Conservation (phyloP, 768 basidiomycete species). For the Lepiota subincarnata region DNA sequence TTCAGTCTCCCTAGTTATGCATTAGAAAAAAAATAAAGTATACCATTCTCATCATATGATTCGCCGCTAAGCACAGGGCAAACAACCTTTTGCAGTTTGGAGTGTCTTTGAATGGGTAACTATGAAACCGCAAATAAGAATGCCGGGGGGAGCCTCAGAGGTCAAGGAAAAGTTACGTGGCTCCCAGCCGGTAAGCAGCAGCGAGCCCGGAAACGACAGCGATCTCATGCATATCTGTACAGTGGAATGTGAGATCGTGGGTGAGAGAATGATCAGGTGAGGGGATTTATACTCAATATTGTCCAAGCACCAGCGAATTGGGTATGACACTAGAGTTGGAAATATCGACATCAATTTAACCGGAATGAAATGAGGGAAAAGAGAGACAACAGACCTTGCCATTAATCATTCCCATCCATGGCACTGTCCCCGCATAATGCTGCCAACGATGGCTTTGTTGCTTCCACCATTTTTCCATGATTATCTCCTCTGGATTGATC, state of each 20-base stretch:
- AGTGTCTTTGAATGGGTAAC: constrained; percentile 30
- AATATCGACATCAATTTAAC: background rate
- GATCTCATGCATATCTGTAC: constrained; percentile 34
- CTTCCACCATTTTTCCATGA: constrained; percentile 49
- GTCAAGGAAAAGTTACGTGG: constrained; percentile 21
- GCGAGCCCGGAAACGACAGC: constrained; percentile 35
- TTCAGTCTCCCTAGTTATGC: background rate
- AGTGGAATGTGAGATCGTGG: background rate
- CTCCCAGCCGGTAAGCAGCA: constrained; percentile 35
- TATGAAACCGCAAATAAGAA: background rate
- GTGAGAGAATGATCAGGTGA: background rate
- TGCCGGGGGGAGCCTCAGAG: background rate
- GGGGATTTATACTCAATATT: constrained; percentile 23
- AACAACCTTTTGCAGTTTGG: constrained; percentile 26
- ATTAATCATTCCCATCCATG: constrained; percentile 36
- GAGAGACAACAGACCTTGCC: constrained; percentile 19
- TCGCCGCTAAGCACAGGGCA: constrained; percentile 24
- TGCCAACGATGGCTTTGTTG: constrained; percentile 51
- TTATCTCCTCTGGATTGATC: constrained; percentile 32
- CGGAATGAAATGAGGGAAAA: background rate
- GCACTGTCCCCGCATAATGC: constrained; percentile 33
- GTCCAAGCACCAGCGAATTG: constrained; percentile 36
- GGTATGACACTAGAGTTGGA: constrained; percentile 23
- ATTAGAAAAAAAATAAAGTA: background rate
- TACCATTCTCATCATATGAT: constrained; percentile 17